These are phyloP conservation scores for Catenaria anguillulae DNA, from an alignment of 371 early-diverging fungal species.

Conservation along the genomic window DNA sequence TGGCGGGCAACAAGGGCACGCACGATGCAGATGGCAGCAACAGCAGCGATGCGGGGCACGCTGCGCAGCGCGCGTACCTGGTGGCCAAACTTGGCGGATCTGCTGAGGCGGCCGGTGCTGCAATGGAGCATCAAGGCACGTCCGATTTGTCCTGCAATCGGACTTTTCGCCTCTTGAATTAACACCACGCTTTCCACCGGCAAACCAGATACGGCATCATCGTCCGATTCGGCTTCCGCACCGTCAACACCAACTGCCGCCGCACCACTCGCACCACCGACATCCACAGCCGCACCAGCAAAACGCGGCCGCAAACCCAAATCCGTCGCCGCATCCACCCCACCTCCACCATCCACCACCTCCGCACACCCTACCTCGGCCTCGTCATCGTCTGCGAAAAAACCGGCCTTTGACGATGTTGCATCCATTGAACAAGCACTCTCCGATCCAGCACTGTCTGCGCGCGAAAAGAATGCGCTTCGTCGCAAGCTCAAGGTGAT, in stretches of 20 bases:
- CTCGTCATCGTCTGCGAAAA: no score
- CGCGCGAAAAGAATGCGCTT: slow-evolving; percentile 70
- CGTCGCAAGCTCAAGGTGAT: slow-evolving; percentile 68
- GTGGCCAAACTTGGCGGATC: neutral
- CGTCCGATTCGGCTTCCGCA: no score
- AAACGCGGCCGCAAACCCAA: no score
- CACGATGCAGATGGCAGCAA: neutral
- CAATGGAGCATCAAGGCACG: no score
- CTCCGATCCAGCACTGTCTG: slow-evolving; percentile 69
- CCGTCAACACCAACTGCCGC: no score
- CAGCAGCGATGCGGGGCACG: neutral
- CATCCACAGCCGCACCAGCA: no score
- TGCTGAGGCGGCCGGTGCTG: neutral
- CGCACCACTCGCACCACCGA: no score
- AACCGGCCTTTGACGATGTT: neutral
- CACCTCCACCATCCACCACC: neutral
- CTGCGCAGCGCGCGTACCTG: neutral
- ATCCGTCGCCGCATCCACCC: no score
- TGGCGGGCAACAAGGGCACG: neutral
- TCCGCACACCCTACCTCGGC: no score
- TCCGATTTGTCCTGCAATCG: neutral
- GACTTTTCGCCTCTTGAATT: no score
- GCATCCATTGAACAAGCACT: slow-evolving; percentile 18
- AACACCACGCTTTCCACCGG: no score
- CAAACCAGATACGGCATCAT: no score